These are phyloP conservation scores for Talaromyces sp. DNA, from an alignment of 2,329 filamentous ascomycete species.

Conservation along the genomic window DNA sequence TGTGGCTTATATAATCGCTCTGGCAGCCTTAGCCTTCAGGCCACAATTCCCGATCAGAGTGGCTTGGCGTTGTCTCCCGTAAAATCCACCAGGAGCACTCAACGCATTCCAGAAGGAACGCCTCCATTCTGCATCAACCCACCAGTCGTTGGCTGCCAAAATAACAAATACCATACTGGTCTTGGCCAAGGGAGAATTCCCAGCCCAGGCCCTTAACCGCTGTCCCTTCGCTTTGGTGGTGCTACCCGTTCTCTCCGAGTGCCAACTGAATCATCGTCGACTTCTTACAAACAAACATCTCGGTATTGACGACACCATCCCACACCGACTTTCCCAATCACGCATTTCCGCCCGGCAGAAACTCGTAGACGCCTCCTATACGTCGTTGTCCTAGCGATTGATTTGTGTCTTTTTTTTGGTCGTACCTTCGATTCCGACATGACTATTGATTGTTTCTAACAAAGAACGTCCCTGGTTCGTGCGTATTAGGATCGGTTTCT, in stretches of 20 bases:
- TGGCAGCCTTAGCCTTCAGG: slow-evolving; percentile 3
- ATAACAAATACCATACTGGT: not conserved
- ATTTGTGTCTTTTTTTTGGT: not conserved
- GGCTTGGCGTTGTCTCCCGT: not conserved
- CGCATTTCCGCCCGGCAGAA: not conserved
- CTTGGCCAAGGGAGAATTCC: not conserved
- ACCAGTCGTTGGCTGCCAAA: not conserved
- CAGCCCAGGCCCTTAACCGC: slow-evolving; percentile 8
- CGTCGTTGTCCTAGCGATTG: not conserved
- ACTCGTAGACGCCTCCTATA: no score
- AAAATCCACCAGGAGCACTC: not conserved
- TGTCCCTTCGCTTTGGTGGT: not conserved
- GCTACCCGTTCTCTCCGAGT: not conserved
- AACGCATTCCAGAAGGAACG: not conserved
- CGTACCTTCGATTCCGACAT: not conserved
- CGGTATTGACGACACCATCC: not conserved
- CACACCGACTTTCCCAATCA: slow-evolving; percentile 5
- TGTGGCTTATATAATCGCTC: not conserved
- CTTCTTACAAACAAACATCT: not conserved
- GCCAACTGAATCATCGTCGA: not conserved
- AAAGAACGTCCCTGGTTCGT: slow-evolving; percentile 5
- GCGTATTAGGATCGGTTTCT: not conserved
- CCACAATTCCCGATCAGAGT: not conserved
- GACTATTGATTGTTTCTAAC: not conserved
- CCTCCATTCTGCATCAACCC: not conserved